These are phyloP conservation scores for Pseudohyphozyma bogoriensis DNA, from an alignment of 768 basidiomycete genomes.

Conservation along the genomic window DNA sequence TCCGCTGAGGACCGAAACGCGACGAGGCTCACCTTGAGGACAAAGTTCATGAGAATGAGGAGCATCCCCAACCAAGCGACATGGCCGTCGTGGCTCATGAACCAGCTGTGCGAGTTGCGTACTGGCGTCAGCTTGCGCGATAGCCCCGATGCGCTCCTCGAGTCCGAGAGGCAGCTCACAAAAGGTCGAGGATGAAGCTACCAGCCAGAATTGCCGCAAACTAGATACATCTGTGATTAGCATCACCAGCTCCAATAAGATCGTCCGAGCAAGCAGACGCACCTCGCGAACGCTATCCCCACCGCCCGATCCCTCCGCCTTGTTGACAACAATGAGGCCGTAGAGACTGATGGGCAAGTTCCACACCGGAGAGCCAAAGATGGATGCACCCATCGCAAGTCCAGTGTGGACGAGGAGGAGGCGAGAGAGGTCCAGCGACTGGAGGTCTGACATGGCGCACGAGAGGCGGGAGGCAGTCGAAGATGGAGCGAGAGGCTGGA, in stretches of 20 bases:
- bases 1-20: slow-evolving; percentile 7
- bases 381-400: slow-evolving; percentile 2
- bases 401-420: slow-evolving; percentile 12
- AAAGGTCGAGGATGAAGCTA: slow-evolving; percentile 6
- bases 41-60: slow-evolving; percentile 15
- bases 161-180: not conserved
- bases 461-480: no score
- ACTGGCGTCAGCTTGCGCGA: not conserved
- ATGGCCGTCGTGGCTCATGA: not conserved
- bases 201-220: slow-evolving; percentile 7
- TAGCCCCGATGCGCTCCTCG: not conserved
- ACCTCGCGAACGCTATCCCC: not conserved
- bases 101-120: not conserved
- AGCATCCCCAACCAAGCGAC: not conserved
- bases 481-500: no score
- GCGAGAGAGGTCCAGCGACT: slow-evolving; percentile 12
- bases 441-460: no score
- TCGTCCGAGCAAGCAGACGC: not conserved
- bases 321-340: slow-evolving; percentile 9
- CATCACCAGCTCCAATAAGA: no score
- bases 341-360: slow-evolving; percentile 14
- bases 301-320: not conserved
- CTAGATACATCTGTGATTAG: no score
- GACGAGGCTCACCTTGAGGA: slow-evolving; percentile 21
- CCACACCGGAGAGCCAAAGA: slow-evolving; percentile 15